Evolutionary conservation across 352 stramenopile species (phyloP).

Genomic region (Phytopythium mirpurense): DNA sequence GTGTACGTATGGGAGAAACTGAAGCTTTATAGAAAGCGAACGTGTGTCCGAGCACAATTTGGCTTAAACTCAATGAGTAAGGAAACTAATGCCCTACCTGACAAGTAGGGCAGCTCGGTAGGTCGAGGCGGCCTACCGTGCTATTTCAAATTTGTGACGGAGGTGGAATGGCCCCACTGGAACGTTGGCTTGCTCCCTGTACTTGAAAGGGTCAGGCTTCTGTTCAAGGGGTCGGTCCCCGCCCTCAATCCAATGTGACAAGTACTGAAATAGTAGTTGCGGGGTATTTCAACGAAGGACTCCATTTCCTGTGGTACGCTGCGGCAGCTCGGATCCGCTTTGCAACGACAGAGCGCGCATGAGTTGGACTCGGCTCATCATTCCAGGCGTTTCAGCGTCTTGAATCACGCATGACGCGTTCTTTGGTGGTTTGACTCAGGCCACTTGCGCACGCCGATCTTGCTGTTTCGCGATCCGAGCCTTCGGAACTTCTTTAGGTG

Average conservation of each 20-base stretch:
- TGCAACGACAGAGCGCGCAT: too few species aligned
- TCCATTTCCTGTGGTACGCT: too few species aligned
- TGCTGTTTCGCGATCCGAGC: not conserved
- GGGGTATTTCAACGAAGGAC: too few species aligned
- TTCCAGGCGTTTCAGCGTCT: too few species aligned
- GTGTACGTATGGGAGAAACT: not conserved
- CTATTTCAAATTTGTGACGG: conserved; percentile 68
- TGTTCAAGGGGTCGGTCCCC: conserved; percentile 47
- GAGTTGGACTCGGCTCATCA: too few species aligned
- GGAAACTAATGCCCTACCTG: conserved; percentile 88
- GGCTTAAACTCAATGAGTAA: conserved; percentile 93
- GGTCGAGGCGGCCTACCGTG: conserved; percentile 35
- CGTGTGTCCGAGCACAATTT: too few species aligned
- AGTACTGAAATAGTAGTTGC: too few species aligned
- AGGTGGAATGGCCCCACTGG: conserved; percentile 65
- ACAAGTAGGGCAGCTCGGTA: conserved; percentile 67
- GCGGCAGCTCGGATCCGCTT: too few species aligned
- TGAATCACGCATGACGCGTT: too few species aligned
- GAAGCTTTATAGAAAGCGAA: not conserved
- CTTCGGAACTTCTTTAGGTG: not conserved
- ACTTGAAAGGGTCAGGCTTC: conserved; percentile 27
- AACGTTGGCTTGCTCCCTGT: conserved; percentile 16
- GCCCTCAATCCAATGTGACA: too few species aligned
- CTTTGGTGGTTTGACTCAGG: too few species aligned
- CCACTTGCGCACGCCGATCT: not conserved